These are phyloP conservation scores for Acidomyces sp. DNA, from an alignment of 495 filamentous ascomycete genomes.

Conservation along the genomic window DNA sequence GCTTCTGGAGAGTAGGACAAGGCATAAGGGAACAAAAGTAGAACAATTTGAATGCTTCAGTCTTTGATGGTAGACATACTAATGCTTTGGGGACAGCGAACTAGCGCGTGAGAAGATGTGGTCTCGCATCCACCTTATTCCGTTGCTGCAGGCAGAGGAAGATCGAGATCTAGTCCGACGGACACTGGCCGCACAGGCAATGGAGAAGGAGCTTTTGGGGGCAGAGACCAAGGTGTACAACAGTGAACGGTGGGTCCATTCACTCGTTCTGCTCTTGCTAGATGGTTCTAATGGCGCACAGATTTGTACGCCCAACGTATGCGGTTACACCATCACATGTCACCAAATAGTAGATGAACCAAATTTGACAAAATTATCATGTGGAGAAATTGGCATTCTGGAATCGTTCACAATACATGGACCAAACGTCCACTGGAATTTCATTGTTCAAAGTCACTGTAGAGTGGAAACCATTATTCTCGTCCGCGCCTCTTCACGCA, in stretches of 20 bases:
- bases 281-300: constrained; percentile 21
- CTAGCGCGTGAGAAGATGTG: constrained; percentile 95
- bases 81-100: no score
- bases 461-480: no score
- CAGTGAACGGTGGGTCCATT: constrained; percentile 59
- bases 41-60: constrained; percentile 28
- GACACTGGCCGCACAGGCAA: constrained; percentile 67
- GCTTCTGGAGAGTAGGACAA: constrained; percentile 67
- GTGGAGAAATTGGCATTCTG: no score
- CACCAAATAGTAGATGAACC: constrained; percentile 44
- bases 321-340: constrained; percentile 42
- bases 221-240: constrained; percentile 71
- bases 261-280: not conserved
- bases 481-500: no score
- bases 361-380: no score
- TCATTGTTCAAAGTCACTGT: no score
- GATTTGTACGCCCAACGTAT: constrained; percentile 61
- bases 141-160: constrained; percentile 85
- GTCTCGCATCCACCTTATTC: constrained; percentile 83
- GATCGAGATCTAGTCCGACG: constrained; percentile 86
- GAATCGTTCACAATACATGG: no score
- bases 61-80: no score
- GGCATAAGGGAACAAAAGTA: constrained; percentile 83
- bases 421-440: no score
- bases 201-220: constrained; percentile 82